phyloP scores from a whole-genome alignment of 345 rosid genomes.

The Gossypium bickii region DNA sequence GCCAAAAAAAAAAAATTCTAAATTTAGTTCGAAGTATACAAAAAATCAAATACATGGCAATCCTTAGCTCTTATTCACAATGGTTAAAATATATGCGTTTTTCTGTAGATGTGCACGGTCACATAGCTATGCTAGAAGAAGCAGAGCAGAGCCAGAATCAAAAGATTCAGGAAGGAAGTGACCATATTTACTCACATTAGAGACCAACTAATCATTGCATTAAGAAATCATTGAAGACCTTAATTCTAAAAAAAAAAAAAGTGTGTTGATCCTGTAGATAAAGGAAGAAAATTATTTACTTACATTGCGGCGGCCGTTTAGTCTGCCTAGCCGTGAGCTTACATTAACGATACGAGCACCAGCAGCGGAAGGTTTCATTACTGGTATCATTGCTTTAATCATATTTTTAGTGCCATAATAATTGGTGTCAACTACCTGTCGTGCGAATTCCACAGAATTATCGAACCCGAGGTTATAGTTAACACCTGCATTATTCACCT shows the following conservation, averaged over 20 bases:
- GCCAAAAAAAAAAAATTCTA: constrained; percentile 11
- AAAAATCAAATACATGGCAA: background rate
- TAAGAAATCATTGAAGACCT: background rate
- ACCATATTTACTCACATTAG: background rate
- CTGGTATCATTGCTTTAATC: constrained; percentile 73
- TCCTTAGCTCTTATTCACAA: no score
- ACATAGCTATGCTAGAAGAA: no score
- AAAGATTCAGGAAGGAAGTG: no score
- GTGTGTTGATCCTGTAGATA: background rate
- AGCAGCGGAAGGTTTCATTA: constrained; percentile 61
- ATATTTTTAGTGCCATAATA: constrained; percentile 80
- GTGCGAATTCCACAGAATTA: constrained; percentile 70
- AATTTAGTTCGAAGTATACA: background rate
- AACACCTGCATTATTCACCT: constrained; percentile 97
- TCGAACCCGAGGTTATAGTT: constrained; percentile 65
- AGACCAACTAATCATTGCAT: background rate
- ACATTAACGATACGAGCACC: constrained; percentile 34
- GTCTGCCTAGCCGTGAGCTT: constrained; percentile 78
- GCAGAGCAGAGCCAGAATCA: no score
- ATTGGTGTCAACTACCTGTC: constrained; percentile 64
- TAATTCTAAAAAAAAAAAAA: background rate
- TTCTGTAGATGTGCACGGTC: no score
- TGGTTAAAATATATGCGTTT: no score
- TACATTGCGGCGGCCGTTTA: constrained; percentile 81
- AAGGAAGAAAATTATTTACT: constrained; percentile 22